Evolutionary conservation across 2,329 filamentous ascomycete species (phyloP), one percentile per base, ranked within the genome.

Genomic region (Madurella fahalii): DNA sequence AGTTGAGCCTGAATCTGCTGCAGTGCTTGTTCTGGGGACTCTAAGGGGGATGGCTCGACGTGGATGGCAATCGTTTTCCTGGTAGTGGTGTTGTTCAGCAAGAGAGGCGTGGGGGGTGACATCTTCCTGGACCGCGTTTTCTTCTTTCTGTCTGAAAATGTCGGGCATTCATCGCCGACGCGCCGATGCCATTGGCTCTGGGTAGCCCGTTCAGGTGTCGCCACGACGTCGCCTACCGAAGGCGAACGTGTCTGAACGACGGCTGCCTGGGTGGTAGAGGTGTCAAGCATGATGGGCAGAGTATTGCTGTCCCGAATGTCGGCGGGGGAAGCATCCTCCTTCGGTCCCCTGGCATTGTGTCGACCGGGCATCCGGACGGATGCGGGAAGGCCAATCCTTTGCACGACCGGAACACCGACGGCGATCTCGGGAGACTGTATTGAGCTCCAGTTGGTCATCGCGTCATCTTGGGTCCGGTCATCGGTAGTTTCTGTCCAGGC

Each of bases 91-190:
- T 67, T 69, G 42, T 72, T 72, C 32, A 86, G 69, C 30, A 77
- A 69, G 17, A 86, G 68, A 2, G 82, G 81, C 15, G 77, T 72
- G 1, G 83, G 83, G 7, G 80, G 81, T 12, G 79, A 75, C 67
- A 78, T 77, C 61, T 79, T 81, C 53, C 80, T 75, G 17, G 72
- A 73, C 40, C 71, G 72, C 5, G 64, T 67, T 51, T 69, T 73
- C 39, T 72, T 68, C 62, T 73, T 75, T 54, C 81, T 75, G 37
- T 74, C 73, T 1, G 83, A 84, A 62, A 86, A 86, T 1, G 79
- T 77, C 18, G 80, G 80, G 52, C 78, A 78, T 18, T 78, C 71
- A 43, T 85, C 80, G 20, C 83, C 83, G 46, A 85, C 70, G 2
- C 82, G 79, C 37, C 72, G 74, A 64, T 85, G 80, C 75, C 81